A percentile compares a stretch with the other conserved stretches of the same genome.
Evolutionary conservation across 257 asterid species (phyloP).

Genomic region (Fraxinus pennsylvanica): DNA sequence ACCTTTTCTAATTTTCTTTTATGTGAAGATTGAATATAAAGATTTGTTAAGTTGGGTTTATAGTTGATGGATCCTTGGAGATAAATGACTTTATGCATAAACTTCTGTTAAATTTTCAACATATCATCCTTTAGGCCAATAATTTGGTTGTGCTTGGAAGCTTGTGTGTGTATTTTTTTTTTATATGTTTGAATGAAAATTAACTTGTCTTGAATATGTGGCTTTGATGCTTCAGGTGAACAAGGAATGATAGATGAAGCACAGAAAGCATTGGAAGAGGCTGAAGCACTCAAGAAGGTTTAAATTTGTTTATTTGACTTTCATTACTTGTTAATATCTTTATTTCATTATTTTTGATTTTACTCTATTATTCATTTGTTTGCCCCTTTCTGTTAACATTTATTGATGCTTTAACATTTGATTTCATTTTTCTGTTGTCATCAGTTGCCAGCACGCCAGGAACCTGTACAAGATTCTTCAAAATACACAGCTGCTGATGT

Average conservation of each 20-base stretch:
- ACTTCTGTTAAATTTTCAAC: not conserved
- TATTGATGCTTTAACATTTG: slow-evolving; percentile 9
- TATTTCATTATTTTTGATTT: not conserved
- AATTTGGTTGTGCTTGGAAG: not conserved
- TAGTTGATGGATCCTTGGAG: not conserved
- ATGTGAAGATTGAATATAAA: not conserved
- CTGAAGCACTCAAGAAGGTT: slow-evolving; percentile 90
- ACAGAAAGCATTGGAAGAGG: slow-evolving; percentile 84
- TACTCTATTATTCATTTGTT: slow-evolving; percentile 14
- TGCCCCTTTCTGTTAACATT: slow-evolving; percentile 5
- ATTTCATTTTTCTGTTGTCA: slow-evolving; percentile 8
- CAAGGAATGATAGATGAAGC: slow-evolving; percentile 92
- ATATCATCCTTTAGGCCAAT: not conserved
- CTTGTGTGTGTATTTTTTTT: not conserved
- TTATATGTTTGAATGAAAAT: not conserved
- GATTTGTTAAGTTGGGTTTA: not conserved
- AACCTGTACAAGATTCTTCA: slow-evolving; percentile 60
- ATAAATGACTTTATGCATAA: not conserved
- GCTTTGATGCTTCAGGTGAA: slow-evolving; percentile 57
- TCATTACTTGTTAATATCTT: slow-evolving; percentile 23
- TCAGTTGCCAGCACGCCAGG: slow-evolving; percentile 78
- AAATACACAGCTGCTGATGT: slow-evolving; percentile 93
- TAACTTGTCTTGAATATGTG: slow-evolving; percentile 6
- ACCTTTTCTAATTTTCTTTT: not conserved
- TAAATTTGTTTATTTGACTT: slow-evolving; percentile 8